Percentiles rank a stretch among this genome's conserved stretches.
phyloP scores from a whole-genome alignment of 495 filamentous ascomycete species.

The Aspergillus sclerotioniger region DNA sequence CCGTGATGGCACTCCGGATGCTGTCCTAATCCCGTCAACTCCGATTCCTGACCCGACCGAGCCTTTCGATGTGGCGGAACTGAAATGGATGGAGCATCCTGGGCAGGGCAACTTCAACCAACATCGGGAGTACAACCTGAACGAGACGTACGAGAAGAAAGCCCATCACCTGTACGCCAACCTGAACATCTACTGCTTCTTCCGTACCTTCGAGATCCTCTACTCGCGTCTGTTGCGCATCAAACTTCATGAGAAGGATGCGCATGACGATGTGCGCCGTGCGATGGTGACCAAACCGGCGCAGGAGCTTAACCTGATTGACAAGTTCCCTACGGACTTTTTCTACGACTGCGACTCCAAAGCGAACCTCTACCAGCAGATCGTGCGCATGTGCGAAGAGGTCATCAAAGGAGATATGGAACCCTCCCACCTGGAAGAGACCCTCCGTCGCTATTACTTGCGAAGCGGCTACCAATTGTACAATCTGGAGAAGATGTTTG shows the following conservation, averaged over 20 bases:
- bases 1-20: constrained; percentile 82
- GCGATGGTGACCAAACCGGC: constrained; percentile 70
- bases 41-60: constrained; percentile 48
- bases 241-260: constrained; percentile 72
- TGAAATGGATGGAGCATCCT: constrained; percentile 62
- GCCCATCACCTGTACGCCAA: constrained; percentile 87
- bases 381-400: constrained; percentile 65
- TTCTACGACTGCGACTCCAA: constrained; percentile 64
- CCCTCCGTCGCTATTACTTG: constrained; percentile 83
- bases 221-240: constrained; percentile 80
- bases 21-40: constrained; percentile 55
- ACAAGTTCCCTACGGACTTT: constrained; percentile 76
- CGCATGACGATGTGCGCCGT: constrained; percentile 67
- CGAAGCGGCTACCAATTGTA: constrained; percentile 87
- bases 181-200: constrained; percentile 85
- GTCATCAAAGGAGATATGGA: constrained; percentile 75
- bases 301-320: constrained; percentile 69
- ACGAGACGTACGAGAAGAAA: constrained; percentile 75
- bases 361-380: constrained; percentile 68
- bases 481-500: constrained; percentile 80
- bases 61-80: constrained; percentile 42
- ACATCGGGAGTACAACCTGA: constrained; percentile 66
- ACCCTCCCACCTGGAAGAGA: constrained; percentile 77
- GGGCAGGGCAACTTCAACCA: constrained; percentile 48
- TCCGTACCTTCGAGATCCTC: constrained; percentile 83